phyloP scores from a whole-genome alignment of 495 filamentous ascomycete genomes.

The Annulohypoxylon maeteangense region DNA sequence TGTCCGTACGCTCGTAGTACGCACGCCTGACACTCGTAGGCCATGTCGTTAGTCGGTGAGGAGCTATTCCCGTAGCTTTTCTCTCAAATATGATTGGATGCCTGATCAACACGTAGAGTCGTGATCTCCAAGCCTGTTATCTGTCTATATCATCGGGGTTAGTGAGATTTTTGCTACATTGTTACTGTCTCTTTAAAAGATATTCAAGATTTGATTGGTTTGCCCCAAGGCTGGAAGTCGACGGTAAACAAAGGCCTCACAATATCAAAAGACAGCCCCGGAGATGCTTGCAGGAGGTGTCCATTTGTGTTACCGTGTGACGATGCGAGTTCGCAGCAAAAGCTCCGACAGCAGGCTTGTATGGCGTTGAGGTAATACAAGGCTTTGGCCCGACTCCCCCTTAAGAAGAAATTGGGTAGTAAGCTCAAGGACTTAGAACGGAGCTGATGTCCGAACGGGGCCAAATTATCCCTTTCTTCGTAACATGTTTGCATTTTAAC shows the following conservation, averaged over 20 bases:
- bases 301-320: neutral
- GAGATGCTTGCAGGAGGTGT: conserved; percentile 14
- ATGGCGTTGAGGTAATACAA: conserved; percentile 12
- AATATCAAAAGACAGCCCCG: neutral
- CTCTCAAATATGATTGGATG: conserved; percentile 3
- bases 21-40: neutral
- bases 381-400: conserved; percentile 10
- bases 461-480: neutral
- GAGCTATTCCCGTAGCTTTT: neutral
- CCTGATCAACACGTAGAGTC: neutral
- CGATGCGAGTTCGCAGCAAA: conserved; percentile 29
- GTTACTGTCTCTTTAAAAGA: conserved; percentile 1
- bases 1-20: neutral
- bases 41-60: neutral
- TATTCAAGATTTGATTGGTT: conserved; percentile 17
- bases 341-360: conserved; percentile 32
- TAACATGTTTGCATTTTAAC: neutral
- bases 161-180: conserved; percentile 9
- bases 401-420: neutral
- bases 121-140: neutral
- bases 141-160: neutral
- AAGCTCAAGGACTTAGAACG: neutral
- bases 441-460: conserved; percentile 20
- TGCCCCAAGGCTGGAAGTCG: conserved; percentile 15
- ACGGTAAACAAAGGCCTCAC: conserved; percentile 23